Percentiles rank a stretch among this genome's conserved stretches.
Evolutionary conservation across 192 early-diverging fungal species (phyloP).

Genomic region (Dissophora ornata): DNA sequence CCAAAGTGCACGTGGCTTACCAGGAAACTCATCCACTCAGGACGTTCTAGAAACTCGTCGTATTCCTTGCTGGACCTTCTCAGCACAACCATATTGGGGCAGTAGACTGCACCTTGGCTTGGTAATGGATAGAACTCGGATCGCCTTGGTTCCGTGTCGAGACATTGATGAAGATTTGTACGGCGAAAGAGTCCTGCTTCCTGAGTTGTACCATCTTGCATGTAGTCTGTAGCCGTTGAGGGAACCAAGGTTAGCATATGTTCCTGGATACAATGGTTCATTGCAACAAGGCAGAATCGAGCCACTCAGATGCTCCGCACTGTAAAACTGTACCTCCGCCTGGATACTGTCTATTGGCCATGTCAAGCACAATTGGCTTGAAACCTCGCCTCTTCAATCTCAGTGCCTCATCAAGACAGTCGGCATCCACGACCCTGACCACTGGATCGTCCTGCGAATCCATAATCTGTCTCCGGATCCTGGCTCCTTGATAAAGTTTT

Average conservation of each 20-base stretch:
- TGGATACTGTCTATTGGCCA: constrained; percentile 53
- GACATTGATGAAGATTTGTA: constrained; percentile 57
- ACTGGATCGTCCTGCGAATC: constrained; percentile 45
- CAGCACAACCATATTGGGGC: constrained; percentile 56
- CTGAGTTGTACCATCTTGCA: constrained; percentile 49
- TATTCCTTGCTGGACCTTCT: constrained; percentile 41
- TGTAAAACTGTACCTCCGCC: constrained; percentile 56
- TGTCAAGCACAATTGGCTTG: constrained; percentile 57
- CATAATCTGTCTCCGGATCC: constrained; percentile 52
- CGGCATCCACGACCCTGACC: constrained; percentile 44
- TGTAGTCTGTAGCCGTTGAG: constrained; percentile 30
- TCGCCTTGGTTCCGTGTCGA: constrained; percentile 46
- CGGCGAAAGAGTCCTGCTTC: constrained; percentile 58
- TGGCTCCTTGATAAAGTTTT: constrained; percentile 33
- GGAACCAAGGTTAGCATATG: no score
- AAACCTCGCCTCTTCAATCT: constrained; percentile 49
- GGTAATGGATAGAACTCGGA: constrained; percentile 57
- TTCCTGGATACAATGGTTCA: no score
- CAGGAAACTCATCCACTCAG: constrained; percentile 59
- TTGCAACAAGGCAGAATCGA: no score
- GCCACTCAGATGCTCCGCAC: no score
- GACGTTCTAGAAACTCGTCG: constrained; percentile 49
- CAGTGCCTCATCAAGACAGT: constrained; percentile 51
- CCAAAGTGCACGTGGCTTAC: constrained; percentile 18
- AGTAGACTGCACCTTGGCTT: constrained; percentile 54